Conservation (phyloP, 1,284 basidiomycete genomes). For the Vanrija humicola region DNA sequence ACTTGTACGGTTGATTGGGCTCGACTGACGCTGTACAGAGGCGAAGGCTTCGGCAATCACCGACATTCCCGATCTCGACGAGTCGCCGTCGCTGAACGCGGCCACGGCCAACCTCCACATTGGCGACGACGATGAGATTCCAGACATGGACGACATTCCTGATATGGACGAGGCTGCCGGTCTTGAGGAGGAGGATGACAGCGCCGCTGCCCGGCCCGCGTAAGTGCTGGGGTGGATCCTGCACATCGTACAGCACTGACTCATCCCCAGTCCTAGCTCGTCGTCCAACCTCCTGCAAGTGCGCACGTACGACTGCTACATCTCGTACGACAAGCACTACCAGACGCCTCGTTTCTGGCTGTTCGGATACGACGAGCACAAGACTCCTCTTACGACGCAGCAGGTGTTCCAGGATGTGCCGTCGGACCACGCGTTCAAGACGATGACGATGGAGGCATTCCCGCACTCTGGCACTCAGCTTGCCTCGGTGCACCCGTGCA, state of each 20-base stretch:
- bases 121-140: conserved; percentile 55
- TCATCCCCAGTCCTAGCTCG: not conserved
- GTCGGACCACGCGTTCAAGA: conserved; percentile 96
- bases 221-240: not conserved
- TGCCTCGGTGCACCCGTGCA: conserved; percentile 95
- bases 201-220: conserved; percentile 48
- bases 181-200: conserved; percentile 69
- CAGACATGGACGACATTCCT: conserved; percentile 85
- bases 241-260: not conserved
- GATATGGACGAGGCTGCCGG: conserved; percentile 78
- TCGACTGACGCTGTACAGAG: conserved; percentile 13
- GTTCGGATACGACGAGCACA: conserved; percentile 92
- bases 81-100: conserved; percentile 27
- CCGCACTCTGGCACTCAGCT: conserved; percentile 81
- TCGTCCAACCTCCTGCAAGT: conserved; percentile 80
- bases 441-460: conserved; percentile 97
- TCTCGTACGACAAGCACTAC: conserved; percentile 98
- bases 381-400: conserved; percentile 74
- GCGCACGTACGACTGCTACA: conserved; percentile 98
- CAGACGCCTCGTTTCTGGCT: conserved; percentile 95
- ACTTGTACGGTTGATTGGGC: not conserved
- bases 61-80: conserved; percentile 31
- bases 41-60: conserved; percentile 36
- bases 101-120: conserved; percentile 50
- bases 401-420: conserved; percentile 98